Conservation (phyloP, 768 basidiomycete genomes). For the Fibroporia radiculosa region DNA sequence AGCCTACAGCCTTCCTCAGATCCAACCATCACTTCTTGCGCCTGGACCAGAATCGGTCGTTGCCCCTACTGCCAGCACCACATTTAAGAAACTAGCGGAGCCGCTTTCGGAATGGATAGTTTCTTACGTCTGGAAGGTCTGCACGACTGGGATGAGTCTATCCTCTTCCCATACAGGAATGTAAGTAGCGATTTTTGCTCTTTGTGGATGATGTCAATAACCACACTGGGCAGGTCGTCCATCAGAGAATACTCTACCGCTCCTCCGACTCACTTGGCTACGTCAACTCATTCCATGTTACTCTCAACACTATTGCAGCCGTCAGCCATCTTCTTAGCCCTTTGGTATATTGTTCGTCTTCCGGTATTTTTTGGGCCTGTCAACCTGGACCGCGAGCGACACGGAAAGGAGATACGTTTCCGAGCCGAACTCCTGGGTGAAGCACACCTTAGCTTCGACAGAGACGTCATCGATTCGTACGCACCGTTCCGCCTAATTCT, state of each 20-base stretch:
- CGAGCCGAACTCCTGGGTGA: conserved; percentile 57
- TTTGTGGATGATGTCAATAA: background rate
- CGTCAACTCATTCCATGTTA: conserved; percentile 63
- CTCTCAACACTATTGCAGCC: conserved; percentile 78
- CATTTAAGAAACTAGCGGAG: conserved; percentile 68
- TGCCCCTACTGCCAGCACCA: conserved; percentile 41
- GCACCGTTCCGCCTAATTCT: conserved; percentile 71
- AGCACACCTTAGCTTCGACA: conserved; percentile 31
- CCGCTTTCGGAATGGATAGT: conserved; percentile 77
- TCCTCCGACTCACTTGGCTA: conserved; percentile 48
- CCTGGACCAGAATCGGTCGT: conserved; percentile 35
- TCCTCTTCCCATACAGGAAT: conserved; percentile 44
- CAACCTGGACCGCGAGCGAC: conserved; percentile 38
- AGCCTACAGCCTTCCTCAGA: conserved; percentile 15
- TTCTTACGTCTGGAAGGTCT: conserved; percentile 75
- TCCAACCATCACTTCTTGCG: conserved; percentile 24
- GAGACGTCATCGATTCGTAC: conserved; percentile 44
- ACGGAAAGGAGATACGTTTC: conserved; percentile 54
- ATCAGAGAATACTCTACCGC: conserved; percentile 32
- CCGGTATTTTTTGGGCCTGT: conserved; percentile 59
- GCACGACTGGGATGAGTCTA: conserved; percentile 62
- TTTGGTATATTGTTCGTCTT: conserved; percentile 78
- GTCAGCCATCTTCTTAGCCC: conserved; percentile 66
- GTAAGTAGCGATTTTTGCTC: conserved; percentile 35
- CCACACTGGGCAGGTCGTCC: conserved; percentile 12